Evolutionary conservation across 768 basidiomycete species (phyloP).

Genomic region (Gloeopeniophorella convolvens): DNA sequence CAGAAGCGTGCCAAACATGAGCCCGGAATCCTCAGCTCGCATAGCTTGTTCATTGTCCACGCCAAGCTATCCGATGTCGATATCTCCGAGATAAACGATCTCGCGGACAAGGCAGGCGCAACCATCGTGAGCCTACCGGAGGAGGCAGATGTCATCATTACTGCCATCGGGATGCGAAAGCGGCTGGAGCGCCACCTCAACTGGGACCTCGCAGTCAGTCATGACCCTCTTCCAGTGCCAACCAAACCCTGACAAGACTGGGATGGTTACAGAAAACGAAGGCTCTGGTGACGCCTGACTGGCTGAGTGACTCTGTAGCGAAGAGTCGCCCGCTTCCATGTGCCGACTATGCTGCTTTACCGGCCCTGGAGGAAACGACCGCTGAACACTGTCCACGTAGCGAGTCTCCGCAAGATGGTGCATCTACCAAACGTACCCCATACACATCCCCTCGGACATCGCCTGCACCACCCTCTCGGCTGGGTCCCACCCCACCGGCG

Average conservation of each 20-base stretch:
- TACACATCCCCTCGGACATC: too few species aligned
- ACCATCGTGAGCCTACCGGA: slow-evolving; percentile 33
- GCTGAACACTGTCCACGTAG: slow-evolving; percentile 37
- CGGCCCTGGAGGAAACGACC: slow-evolving; percentile 42
- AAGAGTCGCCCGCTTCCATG: slow-evolving; percentile 41
- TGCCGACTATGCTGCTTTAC: slow-evolving; percentile 48
- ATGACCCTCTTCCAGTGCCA: not conserved
- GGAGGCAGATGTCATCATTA: slow-evolving; percentile 59
- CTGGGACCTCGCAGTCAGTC: slow-evolving; percentile 59
- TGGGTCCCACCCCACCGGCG: not conserved
- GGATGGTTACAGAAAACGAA: slow-evolving; percentile 48
- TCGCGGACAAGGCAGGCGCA: slow-evolving; percentile 23
- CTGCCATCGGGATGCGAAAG: slow-evolving; percentile 56
- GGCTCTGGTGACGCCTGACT: slow-evolving; percentile 60
- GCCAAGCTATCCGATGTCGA: slow-evolving; percentile 23
- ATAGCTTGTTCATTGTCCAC: slow-evolving; percentile 1
- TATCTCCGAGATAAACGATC: slow-evolving; percentile 23
- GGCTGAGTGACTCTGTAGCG: slow-evolving; percentile 55
- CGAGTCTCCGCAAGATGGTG: slow-evolving; percentile 14
- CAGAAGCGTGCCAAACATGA: too few species aligned
- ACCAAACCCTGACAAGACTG: not conserved
- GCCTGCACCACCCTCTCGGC: not conserved
- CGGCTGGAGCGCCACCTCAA: slow-evolving; percentile 62
- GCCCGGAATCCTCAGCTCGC: too few species aligned
- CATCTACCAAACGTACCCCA: too few species aligned